These are phyloP conservation scores for Ceratobasidium theobromae DNA, from an alignment of 1,284 basidiomycete species.

Conservation along the genomic window DNA sequence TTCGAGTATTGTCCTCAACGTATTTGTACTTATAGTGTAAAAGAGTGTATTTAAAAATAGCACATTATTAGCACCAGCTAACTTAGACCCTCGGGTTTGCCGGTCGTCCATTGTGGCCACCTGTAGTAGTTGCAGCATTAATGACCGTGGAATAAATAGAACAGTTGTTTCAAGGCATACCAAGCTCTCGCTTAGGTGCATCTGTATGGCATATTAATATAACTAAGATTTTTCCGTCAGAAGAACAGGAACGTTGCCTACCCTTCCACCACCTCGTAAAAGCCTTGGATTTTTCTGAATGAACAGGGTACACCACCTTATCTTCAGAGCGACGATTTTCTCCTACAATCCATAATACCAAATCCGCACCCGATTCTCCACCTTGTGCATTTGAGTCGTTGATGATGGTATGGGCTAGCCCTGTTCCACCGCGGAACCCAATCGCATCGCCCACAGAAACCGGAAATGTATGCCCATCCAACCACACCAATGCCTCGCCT, in stretches of 20 bases:
- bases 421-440: slow-evolving; percentile 39
- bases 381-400: slow-evolving; percentile 37
- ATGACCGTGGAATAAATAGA: background rate
- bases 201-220: background rate
- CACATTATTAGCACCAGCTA: background rate
- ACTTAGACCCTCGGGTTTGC: background rate
- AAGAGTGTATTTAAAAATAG: too few relatives aligned
- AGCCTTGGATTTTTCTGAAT: slow-evolving; percentile 31
- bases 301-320: slow-evolving; percentile 37
- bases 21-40: too few relatives aligned
- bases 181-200: background rate
- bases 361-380: slow-evolving; percentile 34
- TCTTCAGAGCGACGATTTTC: slow-evolving; percentile 36
- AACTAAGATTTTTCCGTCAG: background rate
- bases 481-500: slow-evolving; percentile 36
- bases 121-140: background rate
- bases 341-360: slow-evolving; percentile 38
- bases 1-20: too few relatives aligned
- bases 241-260: slow-evolving; percentile 5
- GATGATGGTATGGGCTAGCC: slow-evolving; percentile 38
- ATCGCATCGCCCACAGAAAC: slow-evolving; percentile 38
- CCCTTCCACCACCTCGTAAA: slow-evolving; percentile 38
- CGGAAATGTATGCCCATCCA: slow-evolving; percentile 36
- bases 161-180: too few relatives aligned
- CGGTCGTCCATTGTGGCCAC: background rate